A percentile compares a stretch with the other conserved stretches of the same genome.
phyloP scores from a whole-genome alignment of 2,329 filamentous ascomycete species.

The Neofusicoccum sp. region DNA sequence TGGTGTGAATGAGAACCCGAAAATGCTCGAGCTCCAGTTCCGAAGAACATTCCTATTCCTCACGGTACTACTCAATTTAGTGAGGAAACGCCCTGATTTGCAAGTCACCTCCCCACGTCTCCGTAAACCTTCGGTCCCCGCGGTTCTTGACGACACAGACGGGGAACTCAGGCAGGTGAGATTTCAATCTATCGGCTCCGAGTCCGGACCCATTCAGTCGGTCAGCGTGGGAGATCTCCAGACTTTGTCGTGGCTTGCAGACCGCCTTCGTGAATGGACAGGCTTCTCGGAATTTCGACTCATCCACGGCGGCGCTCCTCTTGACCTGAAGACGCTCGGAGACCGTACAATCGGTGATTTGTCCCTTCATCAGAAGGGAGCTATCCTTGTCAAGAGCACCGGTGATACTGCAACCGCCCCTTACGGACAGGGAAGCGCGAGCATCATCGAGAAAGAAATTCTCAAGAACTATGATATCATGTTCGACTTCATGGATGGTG shows the following conservation, averaged over 20 bases:
- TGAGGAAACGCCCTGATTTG: slow-evolving; percentile 8
- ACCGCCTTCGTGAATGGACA: slow-evolving; percentile 67
- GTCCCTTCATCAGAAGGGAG: slow-evolving; percentile 46
- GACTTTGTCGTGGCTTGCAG: slow-evolving; percentile 60
- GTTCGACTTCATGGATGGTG: slow-evolving; percentile 75
- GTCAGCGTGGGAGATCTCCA: slow-evolving; percentile 71
- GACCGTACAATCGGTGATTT: slow-evolving; percentile 66
- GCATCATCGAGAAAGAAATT: slow-evolving; percentile 73
- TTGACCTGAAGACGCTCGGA: slow-evolving; percentile 40
- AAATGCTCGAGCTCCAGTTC: slow-evolving; percentile 30
- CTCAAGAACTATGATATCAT: slow-evolving; percentile 81
- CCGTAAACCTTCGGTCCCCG: slow-evolving; percentile 38
- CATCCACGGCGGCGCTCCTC: slow-evolving; percentile 63
- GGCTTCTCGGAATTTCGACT: slow-evolving; percentile 76
- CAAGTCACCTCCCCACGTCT: slow-evolving; percentile 3
- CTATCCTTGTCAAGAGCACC: slow-evolving; percentile 30
- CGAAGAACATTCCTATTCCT: slow-evolving; percentile 38
- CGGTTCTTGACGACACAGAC: slow-evolving; percentile 57
- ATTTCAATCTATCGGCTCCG: slow-evolving; percentile 73
- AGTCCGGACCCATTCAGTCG: slow-evolving; percentile 59
- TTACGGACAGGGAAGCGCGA: slow-evolving; percentile 15
- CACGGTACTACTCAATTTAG: slow-evolving; percentile 30
- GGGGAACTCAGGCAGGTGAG: slow-evolving; percentile 69
- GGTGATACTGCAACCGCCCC: neutral
- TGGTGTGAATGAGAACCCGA: neutral